phyloP scores from a whole-genome alignment of 148 eudicot genomes.

The Silene uniflora region DNA sequence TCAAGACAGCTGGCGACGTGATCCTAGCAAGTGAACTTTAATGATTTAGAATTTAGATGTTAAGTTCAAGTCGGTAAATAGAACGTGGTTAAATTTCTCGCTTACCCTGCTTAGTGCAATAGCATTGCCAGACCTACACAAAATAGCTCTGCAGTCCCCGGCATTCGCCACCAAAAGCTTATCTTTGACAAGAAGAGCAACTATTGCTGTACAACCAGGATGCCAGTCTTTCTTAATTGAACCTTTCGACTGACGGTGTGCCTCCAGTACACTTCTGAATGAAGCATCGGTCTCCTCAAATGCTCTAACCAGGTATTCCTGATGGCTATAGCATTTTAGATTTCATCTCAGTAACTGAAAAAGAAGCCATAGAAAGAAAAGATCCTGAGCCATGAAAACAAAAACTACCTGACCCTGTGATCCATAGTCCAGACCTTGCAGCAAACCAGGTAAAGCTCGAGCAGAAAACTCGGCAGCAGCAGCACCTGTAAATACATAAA shows the following conservation, averaged over 20 bases:
- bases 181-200: slow-evolving; percentile 60
- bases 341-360: neutral
- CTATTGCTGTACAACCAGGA: slow-evolving; percentile 95
- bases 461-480: slow-evolving; percentile 97
- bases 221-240: slow-evolving; percentile 69
- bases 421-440: slow-evolving; percentile 40
- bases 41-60: slow-evolving; percentile 22
- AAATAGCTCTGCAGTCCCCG: slow-evolving; percentile 88
- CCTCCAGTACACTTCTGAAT: slow-evolving; percentile 57
- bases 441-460: slow-evolving; percentile 69
- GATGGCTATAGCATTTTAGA: slow-evolving; percentile 36
- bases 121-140: slow-evolving; percentile 64
- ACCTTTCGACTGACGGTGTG: slow-evolving; percentile 51
- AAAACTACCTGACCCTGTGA: slow-evolving; percentile 46
- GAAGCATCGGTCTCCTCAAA: slow-evolving; percentile 70
- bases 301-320: slow-evolving; percentile 60
- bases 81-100: neutral
- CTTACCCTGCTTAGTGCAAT: slow-evolving; percentile 82
- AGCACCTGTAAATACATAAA: slow-evolving; percentile 49
- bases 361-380: neutral
- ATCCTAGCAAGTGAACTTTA: slow-evolving; percentile 48
- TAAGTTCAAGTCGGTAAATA: neutral
- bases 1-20: slow-evolving; percentile 80
- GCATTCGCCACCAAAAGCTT: slow-evolving; percentile 85
- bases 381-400: neutral